Evolutionary conservation across 73 alveolate genomes (phyloP), one percentile per base, ranked within the genome.

Genomic region (Paramecium tetraurelia): DNA sequence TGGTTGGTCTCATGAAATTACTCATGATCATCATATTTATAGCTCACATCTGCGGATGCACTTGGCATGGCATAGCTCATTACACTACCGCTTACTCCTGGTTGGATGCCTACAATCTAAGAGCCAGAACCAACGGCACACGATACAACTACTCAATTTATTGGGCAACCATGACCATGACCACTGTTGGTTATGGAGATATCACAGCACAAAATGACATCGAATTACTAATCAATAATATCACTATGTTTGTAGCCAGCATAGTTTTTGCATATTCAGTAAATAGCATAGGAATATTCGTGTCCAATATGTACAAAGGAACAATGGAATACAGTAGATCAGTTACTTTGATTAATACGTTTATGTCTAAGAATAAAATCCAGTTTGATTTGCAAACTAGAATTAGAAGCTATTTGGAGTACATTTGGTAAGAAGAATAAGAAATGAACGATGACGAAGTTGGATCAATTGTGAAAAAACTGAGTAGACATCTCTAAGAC

Each of bases 161-260:
- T 86, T 96, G 97, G 96, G 98, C 99, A 2, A 95, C 96, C 58
- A 96, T 97, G 22, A 96, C 99, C 1, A 96, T 96, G 99, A 95
- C 98, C 9, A 96, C 99, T n/a, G 99, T 96, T 5, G 99, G 99
- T 16, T 96, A 96, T 92, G 99, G 99, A 21, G 99, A 96, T 77
- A 92, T 96, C 4, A 88, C 92, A 27, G 98, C 98, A 9, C 53
- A 87, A 58, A 96, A 96, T 35, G 94, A 95, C 11, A 80, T 92
- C 31, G 99, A 96, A 93, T 43, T 95, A 24, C 86, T 94, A 38
- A 69, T 93, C 24, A 93, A 95, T 14, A 58, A 89, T 10, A 58
- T 94, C 21, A 95, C 97, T 10, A 93, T 96, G 98, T 93, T 96
- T 57, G 92, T 96, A 40, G 95, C 98, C 16, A 92, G 98, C 77